Evolutionary conservation across 176 grass and related monocot species (phyloP), one percentile per base, ranked within the genome.

Genomic region (Avena atlantica): DNA sequence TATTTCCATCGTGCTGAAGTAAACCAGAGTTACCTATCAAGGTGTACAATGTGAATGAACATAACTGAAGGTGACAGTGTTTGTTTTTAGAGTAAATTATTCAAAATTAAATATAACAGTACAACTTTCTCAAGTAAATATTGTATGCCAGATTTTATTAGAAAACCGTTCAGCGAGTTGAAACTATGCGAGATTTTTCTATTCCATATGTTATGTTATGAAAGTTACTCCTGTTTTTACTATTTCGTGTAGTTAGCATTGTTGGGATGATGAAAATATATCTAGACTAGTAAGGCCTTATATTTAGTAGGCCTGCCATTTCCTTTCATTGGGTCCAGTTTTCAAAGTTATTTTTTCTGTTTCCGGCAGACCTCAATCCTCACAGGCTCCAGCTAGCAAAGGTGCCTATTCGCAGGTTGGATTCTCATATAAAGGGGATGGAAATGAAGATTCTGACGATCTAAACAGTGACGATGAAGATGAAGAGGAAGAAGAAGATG

Each of bases 351-450:
- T 64, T 11, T 50, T 74, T 75, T 42, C 80, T 88, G 44, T 88
- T 70, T 88, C 42, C 6, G 5, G 62, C 92, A 96, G 97, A 85
- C 91, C 94, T 76, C 93, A 96, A 76, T 81, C 89, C 57, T 61
- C 84, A 75, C 97, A 99, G 61, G 59, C 97, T 82, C 84, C 91
- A 73, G 84, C 67, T 77, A 95, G 81, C 87, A 99, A 99, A 86
- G 97, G 97, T 80, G 85, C 92, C 51, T 99, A 99, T 90, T 96
- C 97, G 12, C 97, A 99, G 87, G 97, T 99, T 66, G 94, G 94
- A 60, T 99, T 93, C 83, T 99, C 92, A 36, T 99, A 99, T 83
- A 93, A 96, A 83, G 90, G 88, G 20, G 92, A 93, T 44, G 85
- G 56, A 74, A 89, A 85, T 87, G 93, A 86, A 45, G 94, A 96